Conservation (phyloP, 257 asterid genomes). For the Phtheirospermum japonicum region DNA sequence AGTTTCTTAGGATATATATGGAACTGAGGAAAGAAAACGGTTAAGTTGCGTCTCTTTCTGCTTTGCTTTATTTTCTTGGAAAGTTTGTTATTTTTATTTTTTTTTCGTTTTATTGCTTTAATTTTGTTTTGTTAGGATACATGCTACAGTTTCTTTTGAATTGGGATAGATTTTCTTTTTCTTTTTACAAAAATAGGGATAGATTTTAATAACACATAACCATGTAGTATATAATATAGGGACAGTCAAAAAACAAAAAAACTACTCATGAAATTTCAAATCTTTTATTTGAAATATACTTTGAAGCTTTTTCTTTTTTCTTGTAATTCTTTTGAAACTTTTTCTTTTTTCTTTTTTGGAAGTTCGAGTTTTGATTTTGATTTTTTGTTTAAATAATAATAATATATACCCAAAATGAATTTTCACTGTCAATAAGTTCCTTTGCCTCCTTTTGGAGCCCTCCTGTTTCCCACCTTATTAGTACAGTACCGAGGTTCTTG, state of each 20-base stretch:
- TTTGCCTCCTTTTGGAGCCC: background rate
- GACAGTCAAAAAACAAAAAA: too few species aligned
- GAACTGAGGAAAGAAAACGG: slow-evolving; percentile 47
- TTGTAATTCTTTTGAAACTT: background rate
- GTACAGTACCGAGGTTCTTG: background rate
- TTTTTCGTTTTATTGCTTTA: background rate
- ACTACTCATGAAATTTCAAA: too few species aligned
- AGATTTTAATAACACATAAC: background rate
- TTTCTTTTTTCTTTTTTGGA: background rate
- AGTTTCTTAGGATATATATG: slow-evolving; percentile 34
- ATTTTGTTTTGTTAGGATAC: slow-evolving; percentile 17
- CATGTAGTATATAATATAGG: too few species aligned
- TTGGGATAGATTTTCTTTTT: background rate
- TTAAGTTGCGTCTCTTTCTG: too few species aligned
- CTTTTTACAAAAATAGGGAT: background rate
- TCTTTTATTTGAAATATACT: too few species aligned
- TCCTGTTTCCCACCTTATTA: slow-evolving; percentile 2
- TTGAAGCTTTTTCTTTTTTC: background rate
- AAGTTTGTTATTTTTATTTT: slow-evolving; percentile 29
- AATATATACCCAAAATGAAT: background rate
- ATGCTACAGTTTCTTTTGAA: too few species aligned
- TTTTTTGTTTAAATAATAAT: background rate
- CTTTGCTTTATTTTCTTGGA: slow-evolving; percentile 27
- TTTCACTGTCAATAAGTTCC: background rate
- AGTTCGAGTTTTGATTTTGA: too few species aligned